Percentiles rank a stretch among this genome's conserved stretches.
These are phyloP conservation scores for Ganoderma lucidum DNA, from an alignment of 1,284 basidiomycete genomes.

Conservation along the genomic window DNA sequence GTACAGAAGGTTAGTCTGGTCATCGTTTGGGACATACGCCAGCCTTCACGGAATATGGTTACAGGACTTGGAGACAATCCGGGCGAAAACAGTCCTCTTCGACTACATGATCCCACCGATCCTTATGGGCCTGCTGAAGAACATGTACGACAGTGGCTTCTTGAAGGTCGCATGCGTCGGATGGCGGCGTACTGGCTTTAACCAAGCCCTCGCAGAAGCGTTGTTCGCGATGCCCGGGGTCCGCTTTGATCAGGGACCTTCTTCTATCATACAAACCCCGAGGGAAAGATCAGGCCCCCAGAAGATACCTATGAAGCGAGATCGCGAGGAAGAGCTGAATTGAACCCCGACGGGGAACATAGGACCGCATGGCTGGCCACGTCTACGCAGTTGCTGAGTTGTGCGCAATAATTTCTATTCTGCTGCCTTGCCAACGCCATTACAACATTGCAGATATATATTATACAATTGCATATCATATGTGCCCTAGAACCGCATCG, in stretches of 20 bases:
- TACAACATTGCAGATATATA: constrained; percentile 17
- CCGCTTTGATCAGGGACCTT: neutral
- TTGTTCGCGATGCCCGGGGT: neutral
- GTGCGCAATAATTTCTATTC: neutral
- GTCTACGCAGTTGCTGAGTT: neutral
- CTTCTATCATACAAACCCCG: neutral
- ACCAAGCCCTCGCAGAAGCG: constrained; percentile 16
- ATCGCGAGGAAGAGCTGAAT: neutral
- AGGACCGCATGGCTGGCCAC: neutral
- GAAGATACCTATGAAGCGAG: neutral
- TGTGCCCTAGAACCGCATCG: constrained; percentile 3
- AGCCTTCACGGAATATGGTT: neutral
- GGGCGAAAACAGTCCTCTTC: constrained; percentile 16
- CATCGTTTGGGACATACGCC: neutral
- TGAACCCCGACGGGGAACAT: neutral
- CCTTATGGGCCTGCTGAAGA: constrained; percentile 15
- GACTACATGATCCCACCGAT: constrained; percentile 21
- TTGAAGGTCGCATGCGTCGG: constrained; percentile 31
- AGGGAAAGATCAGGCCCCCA: neutral
- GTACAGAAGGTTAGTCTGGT: constrained; percentile 13
- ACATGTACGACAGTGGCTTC: constrained; percentile 29
- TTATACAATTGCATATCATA: constrained; percentile 27
- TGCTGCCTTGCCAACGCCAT: constrained; percentile 3
- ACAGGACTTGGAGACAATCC: constrained; percentile 12
- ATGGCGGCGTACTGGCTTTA: constrained; percentile 30